These are phyloP conservation scores for Alnus rubra DNA, from an alignment of 306 rosid species.

Conservation along the genomic window DNA sequence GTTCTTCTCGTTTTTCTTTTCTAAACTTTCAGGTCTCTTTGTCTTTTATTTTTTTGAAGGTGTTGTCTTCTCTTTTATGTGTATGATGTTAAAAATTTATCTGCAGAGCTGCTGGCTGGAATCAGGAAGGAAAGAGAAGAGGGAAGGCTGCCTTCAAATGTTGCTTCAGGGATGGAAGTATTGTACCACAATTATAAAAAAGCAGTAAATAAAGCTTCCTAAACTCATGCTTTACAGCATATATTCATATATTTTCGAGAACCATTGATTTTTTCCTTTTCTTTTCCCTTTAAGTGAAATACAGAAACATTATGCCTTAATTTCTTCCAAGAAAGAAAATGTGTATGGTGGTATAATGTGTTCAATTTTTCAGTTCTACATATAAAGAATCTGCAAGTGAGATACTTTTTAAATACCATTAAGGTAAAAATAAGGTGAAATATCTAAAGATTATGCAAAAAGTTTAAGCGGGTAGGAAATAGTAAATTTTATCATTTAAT, in stretches of 20 bases:
- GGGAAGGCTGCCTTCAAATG: slow-evolving; percentile 65
- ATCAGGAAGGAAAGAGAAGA: slow-evolving; percentile 73
- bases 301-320: not conserved
- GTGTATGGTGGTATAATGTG: not conserved
- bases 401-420: not conserved
- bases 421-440: not conserved
- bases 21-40: not conserved
- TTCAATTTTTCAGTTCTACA: not conserved
- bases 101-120: slow-evolving; percentile 69
- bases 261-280: not conserved
- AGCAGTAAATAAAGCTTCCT: slow-evolving; percentile 59
- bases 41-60: not conserved
- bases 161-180: slow-evolving; percentile 89
- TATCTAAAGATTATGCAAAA: not conserved
- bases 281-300: not conserved
- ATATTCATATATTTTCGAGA: not conserved
- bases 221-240: not conserved
- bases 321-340: not conserved
- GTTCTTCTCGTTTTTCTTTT: not conserved
- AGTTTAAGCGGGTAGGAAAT: too few species aligned
- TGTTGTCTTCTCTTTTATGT: not conserved
- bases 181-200: slow-evolving; percentile 69
- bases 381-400: not conserved
- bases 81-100: slow-evolving; percentile 29
- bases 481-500: too few species aligned